Evolutionary conservation across 345 rosid genomes (phyloP), one percentile per base, ranked within the genome.

Genomic region (Hypericum androsaemum): DNA sequence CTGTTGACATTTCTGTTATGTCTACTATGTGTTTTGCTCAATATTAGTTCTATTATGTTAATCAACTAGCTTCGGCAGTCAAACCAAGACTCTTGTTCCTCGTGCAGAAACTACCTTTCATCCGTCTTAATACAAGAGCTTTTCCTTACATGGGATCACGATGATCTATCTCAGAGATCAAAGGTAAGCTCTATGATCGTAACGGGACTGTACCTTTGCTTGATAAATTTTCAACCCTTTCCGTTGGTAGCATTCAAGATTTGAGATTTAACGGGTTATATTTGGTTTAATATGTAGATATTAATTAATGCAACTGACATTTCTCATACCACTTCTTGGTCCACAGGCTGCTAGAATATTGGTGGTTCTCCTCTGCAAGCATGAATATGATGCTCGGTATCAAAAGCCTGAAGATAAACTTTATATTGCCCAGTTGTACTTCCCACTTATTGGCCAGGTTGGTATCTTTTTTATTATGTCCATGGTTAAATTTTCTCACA

Each of bases 381-480:
- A 88, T 64, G 96, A 88, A 64, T 92, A 83, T 71, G 98, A 92
- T 73, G 83, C 79, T 70, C 97, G 97, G 58, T 92, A 92, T 70
- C 97, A 92, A 59, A 92, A 88, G 81, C 90, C 88, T 46, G 98
- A 92, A 79, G 98, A 92, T 79, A 92, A 92, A 73, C 81, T 88
- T 39, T 92, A 92, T 56, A 92, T 92, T 43, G 90, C 97, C 39
- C 98, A 92, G 67, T 73, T 84, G 37, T 88, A 92, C 71, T 88
- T 85, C 67, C 95, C 98, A 37, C 84, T 92, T 62, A 79, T 92
- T 13, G 97, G 94, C 54, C 97, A 85, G 95, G 98, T 92, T 67
- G 5, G 32, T 22, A 22, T 22, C 32, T 22, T 22, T 22, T 22
- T 22, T 1, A 22, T n/a, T 22, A 22, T 1, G 32, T 22, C 32